Base-by-base conservation (phyloP, 768 basidiomycete species). In the Tulasnella sp. region DNA sequence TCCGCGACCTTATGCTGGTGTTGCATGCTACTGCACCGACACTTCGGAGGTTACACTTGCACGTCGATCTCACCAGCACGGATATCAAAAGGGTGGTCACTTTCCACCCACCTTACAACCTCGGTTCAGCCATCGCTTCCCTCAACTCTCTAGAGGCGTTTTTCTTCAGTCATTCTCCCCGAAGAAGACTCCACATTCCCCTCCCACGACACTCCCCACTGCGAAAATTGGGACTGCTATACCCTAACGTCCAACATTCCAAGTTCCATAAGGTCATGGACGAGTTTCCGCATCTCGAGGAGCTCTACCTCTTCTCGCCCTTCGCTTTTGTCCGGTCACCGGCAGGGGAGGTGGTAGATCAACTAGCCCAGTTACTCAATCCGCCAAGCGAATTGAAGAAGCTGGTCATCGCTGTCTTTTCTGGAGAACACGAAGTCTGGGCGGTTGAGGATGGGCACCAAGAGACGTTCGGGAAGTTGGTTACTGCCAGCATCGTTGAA, bases 81-180 rank as follows among this genome's bases (percentile, higher is more conserved):
- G 50, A 52, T 34, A 17, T 36, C 14, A n/a, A 23, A 36, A 29
- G 46, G 27, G 34, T 48, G 50, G 34, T 52, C 50, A 52, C 25
- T 21, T 52, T 52, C 35, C 37, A 36, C 8, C n/a, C 25, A 27
- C 50, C 50, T 11, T 23, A 23, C 7, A 35, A 31, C 1, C 12
- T 52, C 15, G n/a, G 17, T 12, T 31, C 35, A 11, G 50, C 50
- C 15, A 52, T 52, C 12, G 37, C 17, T 1, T 15, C n/a, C 19
- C 50, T 52, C n/a, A 35, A 31, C n/a, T 35, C 34, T 36, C 25
- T 52, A 12, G 37, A 40, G 32, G 50, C 34, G 35, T 52, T 52
- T 36, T 52, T 48, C 46, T 48, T 48, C 46, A 32, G 27, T 17
- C 46, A 25, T 3, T n/a, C 46, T 9, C 19, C 27, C 7, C 27